Evolutionary conservation across 1,284 basidiomycete genomes (phyloP), one percentile per base, ranked within the genome.

Genomic region (Pyrrhoderma lamaoense): DNA sequence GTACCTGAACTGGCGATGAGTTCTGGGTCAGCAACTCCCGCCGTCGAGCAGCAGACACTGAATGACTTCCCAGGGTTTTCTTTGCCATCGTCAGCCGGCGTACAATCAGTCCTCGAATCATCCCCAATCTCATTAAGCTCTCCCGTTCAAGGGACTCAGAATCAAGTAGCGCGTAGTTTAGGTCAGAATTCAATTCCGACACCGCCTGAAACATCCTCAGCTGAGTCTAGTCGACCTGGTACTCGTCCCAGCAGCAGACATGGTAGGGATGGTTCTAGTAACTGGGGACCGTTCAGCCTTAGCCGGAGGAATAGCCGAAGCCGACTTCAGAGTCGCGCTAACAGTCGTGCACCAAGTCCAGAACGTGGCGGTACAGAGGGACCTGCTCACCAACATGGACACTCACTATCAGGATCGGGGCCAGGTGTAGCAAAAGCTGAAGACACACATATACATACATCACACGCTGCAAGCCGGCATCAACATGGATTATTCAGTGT

Each of bases 401-500:
- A 18, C 38, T 22, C 38, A 5, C 5, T 22, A 8, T 40, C 38
- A 40, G 1, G 23, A 46, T 54, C 59, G 52, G 56, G 18, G 47
- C 51, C 27, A 49, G 49, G 53, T 47, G 52, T 59, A 42, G 55
- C 58, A 1, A 55, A 57, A 8, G 51, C 64, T 8, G 60, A 67
- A 54, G 73, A 76, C 56, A 79, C 73, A 34, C 78, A 72, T 58
- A 67, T 80, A 44, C 80, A 80, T 65, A 68, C 66, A 49, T 66
- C 70, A 16, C 64, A 61, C 45, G 67, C 74, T n/a, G 73, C 73
- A 39, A 76, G 69, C 58, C 70, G 77, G 42, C 73, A 73, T 56
- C 58, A 75, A 45, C 73, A 78, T 49, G 71, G 68, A 36, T 59
- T 85, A 48, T 79, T 82, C 61, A 74, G 73, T 48, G 73, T 75